Conservation (phyloP, 768 basidiomycete genomes). For the Rhodotorula kratochvilovae region DNA sequence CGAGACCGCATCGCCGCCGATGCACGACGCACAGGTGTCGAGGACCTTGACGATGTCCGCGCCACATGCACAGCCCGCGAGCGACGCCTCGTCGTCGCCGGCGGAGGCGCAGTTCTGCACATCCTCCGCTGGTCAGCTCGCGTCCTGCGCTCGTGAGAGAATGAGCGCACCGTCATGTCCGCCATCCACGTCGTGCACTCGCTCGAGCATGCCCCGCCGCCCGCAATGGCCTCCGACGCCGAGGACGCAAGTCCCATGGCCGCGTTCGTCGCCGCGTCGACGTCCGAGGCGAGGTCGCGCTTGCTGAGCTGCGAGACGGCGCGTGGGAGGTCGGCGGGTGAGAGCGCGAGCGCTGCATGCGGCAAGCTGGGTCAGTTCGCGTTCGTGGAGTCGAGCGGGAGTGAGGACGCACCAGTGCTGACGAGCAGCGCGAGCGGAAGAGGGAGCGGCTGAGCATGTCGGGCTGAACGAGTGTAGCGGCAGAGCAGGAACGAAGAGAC, state of each 20-base stretch:
- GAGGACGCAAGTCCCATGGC: background rate
- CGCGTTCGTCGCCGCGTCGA: too few species aligned
- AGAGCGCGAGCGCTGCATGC: background rate
- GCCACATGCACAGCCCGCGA: background rate
- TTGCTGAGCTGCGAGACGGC: background rate
- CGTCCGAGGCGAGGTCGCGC: background rate
- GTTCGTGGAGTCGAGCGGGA: too few species aligned
- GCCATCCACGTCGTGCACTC: background rate
- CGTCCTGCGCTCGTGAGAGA: too few species aligned
- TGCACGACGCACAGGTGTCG: background rate
- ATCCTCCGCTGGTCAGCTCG: too few species aligned
- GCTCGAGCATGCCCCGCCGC: background rate
- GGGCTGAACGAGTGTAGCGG: background rate
- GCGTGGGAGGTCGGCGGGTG: background rate
- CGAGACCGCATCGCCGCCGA: background rate
- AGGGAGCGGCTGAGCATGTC: background rate
- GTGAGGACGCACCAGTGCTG: background rate
- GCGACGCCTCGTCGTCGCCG: too few species aligned
- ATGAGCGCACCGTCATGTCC: too few species aligned
- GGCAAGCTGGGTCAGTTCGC: background rate
- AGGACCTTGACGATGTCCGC: background rate
- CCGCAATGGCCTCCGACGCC: too few species aligned
- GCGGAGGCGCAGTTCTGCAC: too few species aligned
- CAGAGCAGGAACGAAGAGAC: background rate
- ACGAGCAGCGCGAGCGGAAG: background rate